Base-by-base conservation (phyloP, 1,284 basidiomycete genomes). In the Puccinia horiana region DNA sequence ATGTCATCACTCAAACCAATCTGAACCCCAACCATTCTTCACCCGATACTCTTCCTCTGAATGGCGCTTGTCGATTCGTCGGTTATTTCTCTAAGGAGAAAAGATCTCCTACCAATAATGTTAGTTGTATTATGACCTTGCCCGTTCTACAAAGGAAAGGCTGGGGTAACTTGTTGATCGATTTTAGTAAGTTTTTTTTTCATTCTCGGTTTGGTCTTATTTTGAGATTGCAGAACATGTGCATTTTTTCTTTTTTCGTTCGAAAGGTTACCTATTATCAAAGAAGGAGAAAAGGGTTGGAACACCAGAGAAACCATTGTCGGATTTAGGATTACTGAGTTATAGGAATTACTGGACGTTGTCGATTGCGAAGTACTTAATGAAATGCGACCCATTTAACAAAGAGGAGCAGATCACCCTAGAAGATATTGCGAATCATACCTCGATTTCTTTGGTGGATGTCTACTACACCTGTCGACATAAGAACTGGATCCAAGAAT, bases 61-160 rank as follows among this genome's bases (percentile, higher is more conserved):
- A 95, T 72, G 88, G 90, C 61, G 97, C 96, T 8, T 93, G 94
- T 37, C 93, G 94, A 72, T 99, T 99, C 86, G 93, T 99, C 70
- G 97, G 97, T 16, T 99, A 99, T 88, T 99, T 98, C 87, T 95
- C 93, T 88, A 99, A 99, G 88, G 97, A 99, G 90, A 99, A 99
- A 89, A 90, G 94, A 72, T 96, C 94, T 86, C 92, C 93, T 76
- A 94, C 95, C 88, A 93, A 96, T 86, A 99, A 99, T 88, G 92
- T 99, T 84, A 97, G 94, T 88, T 99, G 97, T 89, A 99, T 99
- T 87, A 98, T 99, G 96, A 99, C 97, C 14, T 88, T 99, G 58
- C 97, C 97, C 0, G 93, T 98, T 56, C 90, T 95, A 84, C 97
- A 99, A 87, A 89, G 97, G 83, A 92, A 93, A 86, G 95, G 95